phyloP scores from a whole-genome alignment of 768 basidiomycete genomes.

The Mycena rosella region DNA sequence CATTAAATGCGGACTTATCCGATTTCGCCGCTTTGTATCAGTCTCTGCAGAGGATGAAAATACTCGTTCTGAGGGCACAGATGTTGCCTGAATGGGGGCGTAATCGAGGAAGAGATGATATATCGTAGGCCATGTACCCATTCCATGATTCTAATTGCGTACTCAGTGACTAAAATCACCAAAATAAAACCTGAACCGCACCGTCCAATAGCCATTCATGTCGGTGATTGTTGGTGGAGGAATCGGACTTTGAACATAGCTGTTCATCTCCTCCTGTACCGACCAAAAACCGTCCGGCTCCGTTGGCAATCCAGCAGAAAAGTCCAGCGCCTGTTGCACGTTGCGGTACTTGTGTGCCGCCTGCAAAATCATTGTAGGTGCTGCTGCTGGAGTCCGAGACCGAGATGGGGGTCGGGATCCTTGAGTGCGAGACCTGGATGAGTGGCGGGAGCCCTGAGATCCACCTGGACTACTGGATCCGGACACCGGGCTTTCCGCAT shows the following conservation, averaged over 20 bases:
- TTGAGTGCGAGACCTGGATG: constrained; percentile 19
- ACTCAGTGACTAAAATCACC: too few relatives aligned
- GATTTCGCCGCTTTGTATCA: neutral
- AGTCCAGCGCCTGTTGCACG: constrained; percentile 18
- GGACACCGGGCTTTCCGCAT: constrained; percentile 17
- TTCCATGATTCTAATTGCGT: too few relatives aligned
- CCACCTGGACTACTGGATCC: constrained; percentile 17
- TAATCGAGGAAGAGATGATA: too few relatives aligned
- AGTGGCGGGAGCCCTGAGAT: constrained; percentile 16
- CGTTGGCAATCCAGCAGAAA: constrained; percentile 20
- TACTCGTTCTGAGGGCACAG: constrained; percentile 20
- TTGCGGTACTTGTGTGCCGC: constrained; percentile 20
- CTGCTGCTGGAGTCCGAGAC: constrained; percentile 18
- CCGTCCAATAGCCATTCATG: too few relatives aligned
- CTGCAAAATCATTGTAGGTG: constrained; percentile 22
- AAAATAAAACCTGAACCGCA: too few relatives aligned
- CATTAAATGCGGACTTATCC: constrained; percentile 13
- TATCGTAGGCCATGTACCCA: too few relatives aligned
- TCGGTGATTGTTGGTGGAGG: constrained; percentile 9
- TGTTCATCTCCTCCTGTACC: constrained; percentile 17
- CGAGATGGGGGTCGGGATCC: constrained; percentile 15
- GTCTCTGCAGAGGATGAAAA: constrained; percentile 14
- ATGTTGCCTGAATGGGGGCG: constrained; percentile 1
- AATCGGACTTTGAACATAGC: constrained; percentile 17
- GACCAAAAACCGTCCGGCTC: constrained; percentile 16